Base-by-base conservation (phyloP, 2,329 filamentous ascomycete genomes). In the Ophiostoma himal-ulmi region DNA sequence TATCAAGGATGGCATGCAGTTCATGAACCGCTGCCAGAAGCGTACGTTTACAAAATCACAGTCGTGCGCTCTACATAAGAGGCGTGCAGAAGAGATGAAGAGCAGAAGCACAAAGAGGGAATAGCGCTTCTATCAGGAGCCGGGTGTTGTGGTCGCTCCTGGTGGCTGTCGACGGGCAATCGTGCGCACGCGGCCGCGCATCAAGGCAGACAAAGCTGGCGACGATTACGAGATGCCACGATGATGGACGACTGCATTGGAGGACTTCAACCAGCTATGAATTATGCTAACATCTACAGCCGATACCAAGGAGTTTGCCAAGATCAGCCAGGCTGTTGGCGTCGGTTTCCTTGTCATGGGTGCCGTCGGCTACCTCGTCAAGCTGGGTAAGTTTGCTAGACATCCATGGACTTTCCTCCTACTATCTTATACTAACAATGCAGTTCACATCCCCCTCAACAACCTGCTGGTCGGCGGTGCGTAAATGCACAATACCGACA, bases 281-380 rank as follows among this genome's bases (percentile, higher is more conserved):
- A 57, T 8, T 14, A 39, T 70, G 54, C 70, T 77, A 76, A 77
- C 72, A 68, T 39, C 68, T 72, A 72, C 75, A 83, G 82, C 83
- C 70, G 83, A 85, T 76, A 77, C 79, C 75, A 81, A 82, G 75
- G 84, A 87, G 77, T 86, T 86, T 78, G 79, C 85, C 75, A 85
- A 85, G 80, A 80, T 80, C 77, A 79, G 77, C 72, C 78, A 80
- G 75, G 88, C 88, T 72, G 88, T 91, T 73, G 89, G 88, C 71
- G 84, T 89, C 73, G 89, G 89, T 72, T 91, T 91, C 81, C 79
- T 91, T 73, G 85, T 90, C 79, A 90, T 90, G 88, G 88, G 88
- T 73, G 86, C 87, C 67, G 88, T 90, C 71, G 88, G 88, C 73
- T 91, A 90, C 80, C 79, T 91, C 73, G 87, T 91, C 77, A 90